phyloP scores from a whole-genome alignment of 2,329 filamentous ascomycete species.

The Sporothrix curviconia region DNA sequence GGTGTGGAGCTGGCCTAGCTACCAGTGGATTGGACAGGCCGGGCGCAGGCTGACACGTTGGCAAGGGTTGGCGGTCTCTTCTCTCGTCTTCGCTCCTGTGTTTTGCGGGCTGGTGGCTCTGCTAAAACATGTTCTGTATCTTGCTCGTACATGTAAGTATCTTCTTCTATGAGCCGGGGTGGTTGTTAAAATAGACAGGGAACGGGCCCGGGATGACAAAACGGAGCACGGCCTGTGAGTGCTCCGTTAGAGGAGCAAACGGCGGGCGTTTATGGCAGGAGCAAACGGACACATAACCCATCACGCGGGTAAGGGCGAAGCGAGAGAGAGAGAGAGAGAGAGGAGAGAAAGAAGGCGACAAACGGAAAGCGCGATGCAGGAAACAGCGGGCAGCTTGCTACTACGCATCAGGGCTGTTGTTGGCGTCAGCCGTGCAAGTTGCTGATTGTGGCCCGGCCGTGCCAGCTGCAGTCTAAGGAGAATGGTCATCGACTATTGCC shows the following conservation, averaged over 20 bases:
- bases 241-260: neutral
- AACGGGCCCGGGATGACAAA: neutral
- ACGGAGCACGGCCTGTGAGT: neutral
- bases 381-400: no score
- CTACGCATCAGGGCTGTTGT: neutral
- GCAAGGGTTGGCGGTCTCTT: slow-evolving; percentile 11
- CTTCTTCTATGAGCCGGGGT: slow-evolving; percentile 9
- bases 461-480: no score
- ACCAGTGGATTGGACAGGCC: slow-evolving; percentile 18
- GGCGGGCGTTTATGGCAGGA: neutral
- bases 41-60: slow-evolving; percentile 22
- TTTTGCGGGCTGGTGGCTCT: no score
- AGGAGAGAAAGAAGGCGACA: neutral
- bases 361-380: neutral
- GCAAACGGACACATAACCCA: no score
- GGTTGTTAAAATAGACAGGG: slow-evolving; percentile 3
- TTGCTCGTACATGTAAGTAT: no score
- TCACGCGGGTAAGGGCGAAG: no score
- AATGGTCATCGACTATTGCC: no score
- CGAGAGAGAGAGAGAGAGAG: no score
- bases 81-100: neutral
- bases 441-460: neutral
- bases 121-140: no score
- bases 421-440: neutral
- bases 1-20: slow-evolving; percentile 13